Base-by-base conservation (phyloP, 768 basidiomycete genomes). In the Leccinum disarticulatum region DNA sequence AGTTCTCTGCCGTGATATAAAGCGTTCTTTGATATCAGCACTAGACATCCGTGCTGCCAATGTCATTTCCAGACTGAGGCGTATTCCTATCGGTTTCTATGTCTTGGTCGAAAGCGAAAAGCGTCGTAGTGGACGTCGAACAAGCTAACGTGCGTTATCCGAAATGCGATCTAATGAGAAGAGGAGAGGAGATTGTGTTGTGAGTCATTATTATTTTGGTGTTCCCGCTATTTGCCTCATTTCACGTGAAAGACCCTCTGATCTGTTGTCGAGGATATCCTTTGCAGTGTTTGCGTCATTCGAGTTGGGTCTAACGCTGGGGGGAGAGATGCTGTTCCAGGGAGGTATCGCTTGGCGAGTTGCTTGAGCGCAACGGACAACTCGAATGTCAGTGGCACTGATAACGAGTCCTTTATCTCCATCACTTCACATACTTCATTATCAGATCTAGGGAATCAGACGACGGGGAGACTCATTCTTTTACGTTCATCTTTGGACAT, bases 281-380 rank as follows among this genome's bases (percentile, higher is more conserved):
- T 51, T 61, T 36, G 22, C 41, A 8, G 38, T 59, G 1, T 13
- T 38, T 52, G 61, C 61, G 6, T 59, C 61, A 7, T 61, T 46
- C 36, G 58, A 61, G 19, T n/a, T 52, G 22, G 49, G 43, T 9
- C 49, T 49, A 3, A 48, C 35, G 22, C 28, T 59, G 10, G 54
- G 61, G n/a, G 61, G 61, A 47, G 57, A 61, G 22, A 2, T 47
- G 9, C 49, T 61, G 10, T 47, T 25, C 17, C 41, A 10, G 43
- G 43, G 19, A 61, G 47, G 43, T 8, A 6, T n/a, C 11, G 3
- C 25, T 54, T 6, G 54, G 28, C 15, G 49, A 30, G 48, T 28
- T 49, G 48, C 48, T 27, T 10, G 25, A 28, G 9, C 48, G 27
- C 27, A 8, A 28, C 27, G 48, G 48, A 28, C 48, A 27, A 17